A percentile compares a stretch with the other conserved stretches of the same genome.
Evolutionary conservation across 495 filamentous ascomycete species (phyloP).

Genomic region (Evernia prunastri): DNA sequence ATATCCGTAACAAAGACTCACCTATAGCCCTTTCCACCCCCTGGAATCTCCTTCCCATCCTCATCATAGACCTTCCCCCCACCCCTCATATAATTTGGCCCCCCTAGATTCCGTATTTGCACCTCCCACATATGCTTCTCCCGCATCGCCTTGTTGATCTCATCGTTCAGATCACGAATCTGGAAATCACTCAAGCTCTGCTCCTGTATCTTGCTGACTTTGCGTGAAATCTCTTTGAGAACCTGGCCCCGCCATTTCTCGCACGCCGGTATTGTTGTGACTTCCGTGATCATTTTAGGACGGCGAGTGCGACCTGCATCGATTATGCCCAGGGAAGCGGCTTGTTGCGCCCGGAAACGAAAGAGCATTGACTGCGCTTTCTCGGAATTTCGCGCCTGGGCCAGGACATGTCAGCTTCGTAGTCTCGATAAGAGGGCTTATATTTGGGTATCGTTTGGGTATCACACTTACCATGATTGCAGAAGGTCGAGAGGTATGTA

Average conservation of each 20-base stretch:
- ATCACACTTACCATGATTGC: constrained; percentile 7
- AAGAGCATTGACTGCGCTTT: constrained; percentile 99
- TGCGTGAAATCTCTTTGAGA: constrained; percentile 93
- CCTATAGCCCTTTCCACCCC: constrained; percentile 81
- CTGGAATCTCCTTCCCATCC: constrained; percentile 82
- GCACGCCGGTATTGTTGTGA: constrained; percentile 76
- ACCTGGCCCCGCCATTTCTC: constrained; percentile 99
- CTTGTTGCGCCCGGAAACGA: constrained; percentile 97
- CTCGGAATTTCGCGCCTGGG: constrained; percentile 77
- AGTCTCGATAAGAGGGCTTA: background rate
- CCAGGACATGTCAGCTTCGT: background rate
- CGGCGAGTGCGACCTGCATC: constrained; percentile 85
- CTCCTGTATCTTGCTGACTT: constrained; percentile 93
- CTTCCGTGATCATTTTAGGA: constrained; percentile 79
- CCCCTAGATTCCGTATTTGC: constrained; percentile 87
- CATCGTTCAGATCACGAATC: constrained; percentile 96
- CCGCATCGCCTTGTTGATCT: constrained; percentile 98
- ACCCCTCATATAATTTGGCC: constrained; percentile 96
- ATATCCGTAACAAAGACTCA: constrained; percentile 16
- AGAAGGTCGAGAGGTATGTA: background rate
- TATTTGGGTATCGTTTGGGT: background rate
- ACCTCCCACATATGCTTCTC: constrained; percentile 99
- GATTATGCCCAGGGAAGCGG: constrained; percentile 91
- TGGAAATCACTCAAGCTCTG: constrained; percentile 83
- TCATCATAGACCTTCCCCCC: constrained; percentile 82